Conservation (phyloP, 345 rosid species). For the Aquilaria sinensis region DNA sequence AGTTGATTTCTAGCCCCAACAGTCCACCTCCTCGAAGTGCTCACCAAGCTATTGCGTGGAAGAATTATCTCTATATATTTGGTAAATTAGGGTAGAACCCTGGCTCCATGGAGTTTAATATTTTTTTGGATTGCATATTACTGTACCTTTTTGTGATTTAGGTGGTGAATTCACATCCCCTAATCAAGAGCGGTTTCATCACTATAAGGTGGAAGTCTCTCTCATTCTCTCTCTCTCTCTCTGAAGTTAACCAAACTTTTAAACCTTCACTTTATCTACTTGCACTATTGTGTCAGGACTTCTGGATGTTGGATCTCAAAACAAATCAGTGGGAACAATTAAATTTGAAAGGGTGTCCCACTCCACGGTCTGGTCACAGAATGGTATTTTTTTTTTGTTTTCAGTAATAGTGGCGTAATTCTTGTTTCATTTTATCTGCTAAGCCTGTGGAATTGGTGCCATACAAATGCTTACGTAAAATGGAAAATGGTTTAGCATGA, state of each 20-base stretch:
- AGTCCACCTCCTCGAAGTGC: constrained; percentile 99
- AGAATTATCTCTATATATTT: constrained; percentile 87
- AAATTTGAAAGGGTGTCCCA: constrained; percentile 85
- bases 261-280: neutral
- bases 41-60: constrained; percentile 97
- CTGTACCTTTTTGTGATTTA: constrained; percentile 16
- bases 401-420: neutral
- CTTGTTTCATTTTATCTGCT: too few relatives aligned
- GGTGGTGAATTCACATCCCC: constrained; percentile 99
- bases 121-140: neutral
- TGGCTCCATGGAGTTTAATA: neutral
- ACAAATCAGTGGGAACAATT: constrained; percentile 95
- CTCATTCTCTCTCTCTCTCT: neutral
- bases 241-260: neutral
- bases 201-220: constrained; percentile 63
- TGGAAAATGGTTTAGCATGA: too few relatives aligned
- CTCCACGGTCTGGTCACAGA: constrained; percentile 95
- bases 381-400: constrained; percentile 47
- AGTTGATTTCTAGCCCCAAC: constrained; percentile 79
- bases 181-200: constrained; percentile 94
- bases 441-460: too few relatives aligned
- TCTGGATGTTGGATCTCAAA: constrained; percentile 90
- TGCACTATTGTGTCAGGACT: constrained; percentile 46
- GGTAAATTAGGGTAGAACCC: constrained; percentile 35
- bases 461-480: too few relatives aligned